Evolutionary conservation across 2,329 filamentous ascomycete species (phyloP), one percentile per base, ranked within the genome.

Genomic region (Cadophora gregata): DNA sequence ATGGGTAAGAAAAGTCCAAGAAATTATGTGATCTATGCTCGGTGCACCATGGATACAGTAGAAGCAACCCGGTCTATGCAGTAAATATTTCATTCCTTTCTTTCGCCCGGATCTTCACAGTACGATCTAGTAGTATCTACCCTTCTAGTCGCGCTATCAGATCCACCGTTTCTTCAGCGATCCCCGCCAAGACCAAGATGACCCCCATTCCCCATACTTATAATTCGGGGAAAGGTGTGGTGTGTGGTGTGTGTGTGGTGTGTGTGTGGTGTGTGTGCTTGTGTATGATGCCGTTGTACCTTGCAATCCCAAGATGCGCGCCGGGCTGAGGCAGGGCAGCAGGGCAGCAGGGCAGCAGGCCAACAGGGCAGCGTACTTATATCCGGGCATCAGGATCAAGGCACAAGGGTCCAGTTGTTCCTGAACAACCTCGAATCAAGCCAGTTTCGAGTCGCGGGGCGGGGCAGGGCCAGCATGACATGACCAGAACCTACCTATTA

Each of bases 231-330:
- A 36, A n/a, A 10, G 29, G 29, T 56, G 50, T 55, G 50, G 2
- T 21, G 19, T 3, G 31, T 6, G 1, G n/a, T 21, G 19, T 42
- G 36, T 9, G 36, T 16, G 36, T 42, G n/a, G 36, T 42, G 36
- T 16, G 8, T 42, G 36, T n/a, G 42, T 47, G 42, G 4, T 21
- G 42, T 21, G n/a, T n/a, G n/a, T 47, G 12, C 31, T 6, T 33
- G 29, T 33, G 53, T 21, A 38, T 58, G 53, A 58, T 58, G 53
- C 25, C 53, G 53, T 38, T n/a, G 53, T 58, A 36, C 53, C 53
- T 58, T 38, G 53, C n/a, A 42, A 55, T 29, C 48, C 48, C 48
- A 27, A 27, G 25, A 51, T 51, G 24, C 25, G 16, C 48, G n/a
- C 48, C 19, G 42, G 42, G 19, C 42, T n/a, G 48, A 36, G n/a